Percentiles rank a stretch among this genome's conserved stretches.
These are phyloP conservation scores for Hanseniaspora valbyensis DNA, from an alignment of 805 yeast species.

Conservation along the genomic window DNA sequence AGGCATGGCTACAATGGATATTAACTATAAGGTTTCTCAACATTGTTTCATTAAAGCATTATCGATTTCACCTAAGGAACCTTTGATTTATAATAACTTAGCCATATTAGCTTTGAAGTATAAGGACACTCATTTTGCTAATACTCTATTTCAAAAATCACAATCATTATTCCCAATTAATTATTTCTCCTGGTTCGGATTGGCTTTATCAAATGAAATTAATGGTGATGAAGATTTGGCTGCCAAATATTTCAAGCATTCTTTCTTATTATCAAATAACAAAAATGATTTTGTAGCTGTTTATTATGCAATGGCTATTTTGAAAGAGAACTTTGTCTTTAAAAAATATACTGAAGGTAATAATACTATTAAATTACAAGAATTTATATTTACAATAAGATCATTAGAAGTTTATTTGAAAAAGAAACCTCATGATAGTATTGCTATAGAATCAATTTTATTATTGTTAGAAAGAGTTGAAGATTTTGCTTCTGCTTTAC, in stretches of 20 bases:
- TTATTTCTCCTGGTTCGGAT: conserved; percentile 73
- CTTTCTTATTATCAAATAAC: conserved; percentile 68
- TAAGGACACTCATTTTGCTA: conserved; percentile 63
- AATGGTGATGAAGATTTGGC: conserved; percentile 44
- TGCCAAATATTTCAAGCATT: conserved; percentile 56
- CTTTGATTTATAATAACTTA: conserved; percentile 66
- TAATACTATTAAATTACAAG: conserved; percentile 51
- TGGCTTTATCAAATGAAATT: conserved; percentile 52
- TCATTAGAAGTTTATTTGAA: conserved; percentile 59
- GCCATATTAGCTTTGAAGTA: conserved; percentile 63
- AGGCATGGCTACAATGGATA: conserved; percentile 60
- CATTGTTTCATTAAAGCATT: conserved; percentile 85
- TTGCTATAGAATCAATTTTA: conserved; percentile 47
- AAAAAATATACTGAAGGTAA: conserved; percentile 32
- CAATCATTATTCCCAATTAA: conserved; percentile 73
- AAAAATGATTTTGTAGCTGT: conserved; percentile 56
- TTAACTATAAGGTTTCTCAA: conserved; percentile 67
- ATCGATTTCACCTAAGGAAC: conserved; percentile 55
- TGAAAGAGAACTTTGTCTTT: conserved; percentile 35
- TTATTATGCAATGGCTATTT: conserved; percentile 53
- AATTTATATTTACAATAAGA: conserved; percentile 51
- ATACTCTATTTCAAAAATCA: conserved; percentile 58
- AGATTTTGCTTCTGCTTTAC: conserved; percentile 45
- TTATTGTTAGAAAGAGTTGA: conserved; percentile 59
- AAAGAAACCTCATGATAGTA: conserved; percentile 45